phyloP scores from a whole-genome alignment of 495 filamentous ascomycete species.

The Neurospora tetrasperma region DNA sequence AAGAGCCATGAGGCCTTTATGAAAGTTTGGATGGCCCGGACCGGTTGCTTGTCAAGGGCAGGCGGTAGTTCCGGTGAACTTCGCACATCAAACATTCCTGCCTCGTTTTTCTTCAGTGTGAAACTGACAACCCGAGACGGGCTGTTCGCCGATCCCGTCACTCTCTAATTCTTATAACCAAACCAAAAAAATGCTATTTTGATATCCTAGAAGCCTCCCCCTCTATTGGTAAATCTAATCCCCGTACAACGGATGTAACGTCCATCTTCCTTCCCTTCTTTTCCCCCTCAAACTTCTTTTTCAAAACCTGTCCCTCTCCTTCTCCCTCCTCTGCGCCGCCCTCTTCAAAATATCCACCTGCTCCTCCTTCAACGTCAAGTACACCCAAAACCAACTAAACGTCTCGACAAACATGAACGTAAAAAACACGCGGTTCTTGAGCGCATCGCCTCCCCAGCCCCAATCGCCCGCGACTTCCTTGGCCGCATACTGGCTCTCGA shows the following conservation, averaged over 20 bases:
- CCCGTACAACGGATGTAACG: not conserved
- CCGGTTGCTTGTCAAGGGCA: not conserved
- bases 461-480: not conserved
- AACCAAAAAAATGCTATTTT: too few relatives aligned
- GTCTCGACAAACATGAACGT: slow-evolving; percentile 78
- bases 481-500: not conserved
- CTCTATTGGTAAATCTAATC: not conserved
- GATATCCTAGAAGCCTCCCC: not conserved
- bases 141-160: not conserved
- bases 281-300: too few relatives aligned
- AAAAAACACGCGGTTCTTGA: slow-evolving; percentile 75
- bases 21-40: not conserved
- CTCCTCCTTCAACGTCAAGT: slow-evolving; percentile 45
- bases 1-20: not conserved
- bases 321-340: slow-evolving; percentile 17
- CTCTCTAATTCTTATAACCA: too few relatives aligned
- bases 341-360: slow-evolving; percentile 23
- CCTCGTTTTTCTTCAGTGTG: not conserved
- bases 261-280: not conserved
- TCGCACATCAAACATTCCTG: not conserved
- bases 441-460: slow-evolving; percentile 40
- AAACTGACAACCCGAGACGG: not conserved
- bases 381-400: slow-evolving; percentile 79
- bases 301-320: slow-evolving; percentile 7
- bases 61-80: not conserved